A percentile compares a stretch with the other conserved stretches of the same genome.
phyloP scores from a whole-genome alignment of 345 rosid species.

The Aegle marmelos region DNA sequence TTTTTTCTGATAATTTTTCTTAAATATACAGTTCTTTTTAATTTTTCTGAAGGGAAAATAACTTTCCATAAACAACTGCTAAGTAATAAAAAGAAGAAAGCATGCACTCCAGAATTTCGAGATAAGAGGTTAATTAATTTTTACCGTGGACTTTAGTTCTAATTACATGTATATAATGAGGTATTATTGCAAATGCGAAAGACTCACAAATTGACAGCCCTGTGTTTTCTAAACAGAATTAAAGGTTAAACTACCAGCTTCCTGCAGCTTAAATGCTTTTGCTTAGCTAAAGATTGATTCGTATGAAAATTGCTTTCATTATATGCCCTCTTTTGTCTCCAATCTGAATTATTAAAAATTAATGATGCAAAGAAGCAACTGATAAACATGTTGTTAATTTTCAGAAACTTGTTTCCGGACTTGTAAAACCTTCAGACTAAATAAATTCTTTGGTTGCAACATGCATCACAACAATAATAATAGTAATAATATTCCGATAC shows the following conservation, averaged over 20 bases:
- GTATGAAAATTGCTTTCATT: slow-evolving; percentile 17
- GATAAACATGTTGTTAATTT: neutral
- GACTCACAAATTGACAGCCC: neutral
- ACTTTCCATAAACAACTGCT: too few species aligned
- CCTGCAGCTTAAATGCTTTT: slow-evolving; percentile 10
- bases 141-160: neutral
- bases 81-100: neutral
- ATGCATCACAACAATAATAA: too few species aligned
- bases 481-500: neutral
- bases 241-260: slow-evolving; percentile 12
- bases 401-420: neutral
- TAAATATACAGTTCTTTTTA: neutral
- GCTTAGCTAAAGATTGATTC: slow-evolving; percentile 30
- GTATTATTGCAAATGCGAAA: too few species aligned
- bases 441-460: neutral
- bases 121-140: neutral
- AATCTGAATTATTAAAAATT: slow-evolving; percentile 14
- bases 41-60: neutral
- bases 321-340: slow-evolving; percentile 24
- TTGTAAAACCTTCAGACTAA: neutral
- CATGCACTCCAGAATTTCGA: neutral
- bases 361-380: too few species aligned
- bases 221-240: neutral
- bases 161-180: neutral
- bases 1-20: neutral